A percentile compares a stretch with the other conserved stretches of the same genome.
phyloP scores from a whole-genome alignment of 805 yeast genomes.

The Scheffersomyces coipomensis region DNA sequence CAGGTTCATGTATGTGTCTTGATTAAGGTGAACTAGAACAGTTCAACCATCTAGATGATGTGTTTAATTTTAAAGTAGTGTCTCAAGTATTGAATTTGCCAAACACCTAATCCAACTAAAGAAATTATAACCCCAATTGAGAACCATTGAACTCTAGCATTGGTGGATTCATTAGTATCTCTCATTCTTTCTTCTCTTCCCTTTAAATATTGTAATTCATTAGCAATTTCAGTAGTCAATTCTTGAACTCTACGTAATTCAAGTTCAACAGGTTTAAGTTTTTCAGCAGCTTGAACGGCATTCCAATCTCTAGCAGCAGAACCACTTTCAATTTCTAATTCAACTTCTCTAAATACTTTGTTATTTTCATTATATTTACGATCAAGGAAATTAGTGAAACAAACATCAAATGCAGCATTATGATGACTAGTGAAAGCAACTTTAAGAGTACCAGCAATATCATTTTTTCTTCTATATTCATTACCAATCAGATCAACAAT shows the following conservation, averaged over 20 bases:
- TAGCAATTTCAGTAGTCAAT: conserved; percentile 74
- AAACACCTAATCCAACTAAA: conserved; percentile 75
- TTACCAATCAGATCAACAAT: conserved; percentile 82
- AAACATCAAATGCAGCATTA: conserved; percentile 84
- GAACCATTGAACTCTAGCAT: conserved; percentile 87
- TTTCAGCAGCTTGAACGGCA: conserved; percentile 87
- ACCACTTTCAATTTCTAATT: conserved; percentile 91
- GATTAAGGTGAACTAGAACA: neutral
- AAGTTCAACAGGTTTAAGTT: conserved; percentile 88
- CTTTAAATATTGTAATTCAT: conserved; percentile 80
- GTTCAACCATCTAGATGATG: conserved; percentile 48
- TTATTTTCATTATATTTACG: conserved; percentile 27
- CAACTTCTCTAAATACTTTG: conserved; percentile 66
- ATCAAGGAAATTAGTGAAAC: conserved; percentile 68
- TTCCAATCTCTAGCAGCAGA: conserved; percentile 99
- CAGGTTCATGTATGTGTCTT: neutral
- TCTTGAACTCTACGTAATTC: conserved; percentile 87
- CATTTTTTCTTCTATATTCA: conserved; percentile 72
- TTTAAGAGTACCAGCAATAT: conserved; percentile 67
- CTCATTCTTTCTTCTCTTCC: conserved; percentile 88
- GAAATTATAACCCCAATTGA: conserved; percentile 67
- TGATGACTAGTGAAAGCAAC: conserved; percentile 84
- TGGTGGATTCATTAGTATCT: conserved; percentile 96
- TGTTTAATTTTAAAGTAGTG: conserved; percentile 88
- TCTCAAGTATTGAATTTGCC: conserved; percentile 92